Base-by-base conservation (phyloP, 768 basidiomycete species). In the Calocybe indica region DNA sequence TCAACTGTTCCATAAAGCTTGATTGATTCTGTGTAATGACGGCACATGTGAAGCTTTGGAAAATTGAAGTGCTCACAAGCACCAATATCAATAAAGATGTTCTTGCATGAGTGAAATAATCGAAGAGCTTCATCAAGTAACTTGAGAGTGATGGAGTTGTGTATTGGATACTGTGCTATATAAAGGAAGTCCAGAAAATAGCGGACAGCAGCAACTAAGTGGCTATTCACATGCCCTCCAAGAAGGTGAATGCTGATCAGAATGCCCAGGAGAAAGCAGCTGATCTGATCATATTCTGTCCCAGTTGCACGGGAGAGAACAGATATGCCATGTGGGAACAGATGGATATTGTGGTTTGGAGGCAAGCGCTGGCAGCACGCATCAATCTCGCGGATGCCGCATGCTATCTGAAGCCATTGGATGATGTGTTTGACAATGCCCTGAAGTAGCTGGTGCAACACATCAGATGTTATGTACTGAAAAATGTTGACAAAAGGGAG, bases 181-280 rank as follows among this genome's bases (percentile, higher is more conserved):
- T 66, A 71, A 6, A 71, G 45, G 48, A 74, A 75, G 49, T 76
- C 67, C 0, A 72, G 51, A 0, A 73, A 29, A 0, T 57, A 64
- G 1, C 62, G 57, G 36, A 67, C 62, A 6, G 64, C 58, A 3
- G 47, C 30, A 1, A 69, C 22, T 6, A 66, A 56, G 1, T 46
- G 55, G 41, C 0, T 37, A 41, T 2, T 40, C 33, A 10, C 58
- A 56, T 44, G 30, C 32, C 7, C 57, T 56, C 40, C 32, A 30
- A 6, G 49, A 50, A 6, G 60, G 50, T 5, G 37, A 50, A 61
- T 38, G 35, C 60, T 62, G 5, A 63, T 42, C 10, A 70, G 49
- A 5, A 67, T 36, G 1, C 62, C 67, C 13, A 67, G 53, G 12
- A 73, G 48, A 15, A 67, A 47, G 4, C 46, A 55, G 35, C 57